These are phyloP conservation scores for Anthoceros angustus DNA, from an alignment of 225 moss, liverwort and hornwort species.

Conservation along the genomic window DNA sequence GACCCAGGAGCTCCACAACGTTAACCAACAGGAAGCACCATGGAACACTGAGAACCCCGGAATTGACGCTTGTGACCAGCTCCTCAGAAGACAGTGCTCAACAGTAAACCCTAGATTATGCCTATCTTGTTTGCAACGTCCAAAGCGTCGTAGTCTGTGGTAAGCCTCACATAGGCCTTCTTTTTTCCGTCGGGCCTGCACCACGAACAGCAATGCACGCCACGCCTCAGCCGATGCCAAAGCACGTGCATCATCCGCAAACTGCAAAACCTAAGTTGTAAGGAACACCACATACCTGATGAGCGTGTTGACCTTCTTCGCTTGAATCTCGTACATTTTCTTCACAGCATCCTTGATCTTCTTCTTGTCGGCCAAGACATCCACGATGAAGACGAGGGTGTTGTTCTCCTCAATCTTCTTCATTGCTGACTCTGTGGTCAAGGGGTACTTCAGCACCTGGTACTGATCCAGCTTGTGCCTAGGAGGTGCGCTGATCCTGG, in stretches of 20 bases:
- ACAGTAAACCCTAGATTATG: conserved; percentile 44
- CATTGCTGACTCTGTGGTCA: conserved; percentile 82
- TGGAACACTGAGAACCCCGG: no score
- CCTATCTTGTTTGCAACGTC: conserved; percentile 88
- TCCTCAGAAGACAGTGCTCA: no score
- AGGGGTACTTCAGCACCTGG: no score
- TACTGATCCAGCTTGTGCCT: no score
- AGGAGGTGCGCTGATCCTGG: no score
- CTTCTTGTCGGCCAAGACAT: conserved; percentile 65
- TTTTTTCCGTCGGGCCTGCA: no score
- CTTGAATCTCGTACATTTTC: conserved; percentile 87
- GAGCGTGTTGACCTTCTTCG: conserved; percentile 83
- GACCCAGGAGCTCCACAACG: no score
- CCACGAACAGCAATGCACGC: conserved; percentile 24
- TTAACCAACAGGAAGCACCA: no score
- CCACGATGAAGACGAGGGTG: conserved; percentile 70
- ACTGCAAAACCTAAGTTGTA: not conserved
- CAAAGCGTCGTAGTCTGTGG: no score
- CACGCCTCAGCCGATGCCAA: no score
- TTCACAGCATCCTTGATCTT: conserved; percentile 79
- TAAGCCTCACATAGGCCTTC: no score
- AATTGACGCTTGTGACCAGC: no score
- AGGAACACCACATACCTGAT: conserved; percentile 33
- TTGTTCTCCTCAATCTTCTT: conserved; percentile 94
- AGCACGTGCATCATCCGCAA: not conserved